Evolutionary conservation across 2,329 filamentous ascomycete genomes (phyloP).

Genomic region (Hypoxylon sp.): DNA sequence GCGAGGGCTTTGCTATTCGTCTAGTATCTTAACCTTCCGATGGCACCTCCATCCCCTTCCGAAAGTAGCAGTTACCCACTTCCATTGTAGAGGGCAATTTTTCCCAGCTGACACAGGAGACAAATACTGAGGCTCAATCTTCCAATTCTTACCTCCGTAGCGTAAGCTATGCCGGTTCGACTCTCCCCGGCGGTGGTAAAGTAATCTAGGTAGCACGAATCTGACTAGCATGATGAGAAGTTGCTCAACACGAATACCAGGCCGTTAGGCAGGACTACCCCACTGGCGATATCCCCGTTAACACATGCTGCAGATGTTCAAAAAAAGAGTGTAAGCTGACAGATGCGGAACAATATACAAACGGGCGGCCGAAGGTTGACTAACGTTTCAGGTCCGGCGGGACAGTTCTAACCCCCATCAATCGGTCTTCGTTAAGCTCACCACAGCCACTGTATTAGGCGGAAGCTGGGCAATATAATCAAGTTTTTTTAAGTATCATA

Average conservation of each 20-base stretch:
- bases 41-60: background rate
- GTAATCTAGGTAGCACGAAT: background rate
- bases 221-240: background rate
- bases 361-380: background rate
- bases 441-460: background rate
- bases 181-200: background rate
- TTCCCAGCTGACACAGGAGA: background rate
- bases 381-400: slow-evolving; percentile 2
- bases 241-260: background rate
- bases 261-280: background rate
- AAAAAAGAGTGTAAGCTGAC: slow-evolving; percentile 8
- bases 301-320: background rate
- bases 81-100: too few species aligned
- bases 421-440: background rate
- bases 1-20: background rate
- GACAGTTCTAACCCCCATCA: background rate
- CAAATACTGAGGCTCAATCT: slow-evolving; percentile 9
- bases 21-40: background rate
- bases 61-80: background rate
- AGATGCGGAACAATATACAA: background rate
- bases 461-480: background rate
- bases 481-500: background rate
- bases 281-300: background rate
- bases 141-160: background rate
- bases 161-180: slow-evolving; percentile 1